phyloP scores from a whole-genome alignment of 257 asterid genomes.

The Plectranthus barbatus region DNA sequence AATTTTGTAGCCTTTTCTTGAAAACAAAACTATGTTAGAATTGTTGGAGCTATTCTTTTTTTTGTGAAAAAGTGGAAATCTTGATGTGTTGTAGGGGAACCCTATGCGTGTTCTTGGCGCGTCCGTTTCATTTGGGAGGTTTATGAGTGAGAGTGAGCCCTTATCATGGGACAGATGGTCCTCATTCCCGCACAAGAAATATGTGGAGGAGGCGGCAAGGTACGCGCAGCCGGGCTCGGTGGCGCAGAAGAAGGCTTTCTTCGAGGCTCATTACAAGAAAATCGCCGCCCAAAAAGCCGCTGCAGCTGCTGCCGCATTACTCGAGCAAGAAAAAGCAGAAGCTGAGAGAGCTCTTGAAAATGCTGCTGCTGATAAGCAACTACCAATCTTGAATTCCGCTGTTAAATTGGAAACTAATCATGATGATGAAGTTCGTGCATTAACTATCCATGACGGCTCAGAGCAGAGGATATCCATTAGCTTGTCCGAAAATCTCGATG shows the following conservation, averaged over 20 bases:
- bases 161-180: constrained; percentile 88
- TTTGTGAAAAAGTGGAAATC: neutral
- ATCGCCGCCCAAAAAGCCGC: constrained; percentile 62
- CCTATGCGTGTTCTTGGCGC: constrained; percentile 56
- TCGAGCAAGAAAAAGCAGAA: constrained; percentile 41
- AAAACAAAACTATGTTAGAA: neutral
- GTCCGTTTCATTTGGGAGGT: constrained; percentile 77
- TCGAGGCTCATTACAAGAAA: constrained; percentile 93
- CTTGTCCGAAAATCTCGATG: constrained; percentile 22
- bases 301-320: constrained; percentile 46
- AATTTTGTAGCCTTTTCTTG: neutral
- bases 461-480: constrained; percentile 17
- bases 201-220: constrained; percentile 86
- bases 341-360: constrained; percentile 13
- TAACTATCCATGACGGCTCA: constrained; percentile 16
- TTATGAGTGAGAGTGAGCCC: constrained; percentile 58
- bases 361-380: constrained; percentile 6
- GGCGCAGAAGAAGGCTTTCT: constrained; percentile 85
- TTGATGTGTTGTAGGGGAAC: constrained; percentile 44
- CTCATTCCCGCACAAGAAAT: constrained; percentile 61
- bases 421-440: neutral
- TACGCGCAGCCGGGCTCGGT: constrained; percentile 85
- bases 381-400: neutral
- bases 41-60: neutral
- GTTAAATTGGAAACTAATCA: neutral